phyloP scores from a whole-genome alignment of 2,329 filamentous ascomycete species.

The Diaporthe longicolla region DNA sequence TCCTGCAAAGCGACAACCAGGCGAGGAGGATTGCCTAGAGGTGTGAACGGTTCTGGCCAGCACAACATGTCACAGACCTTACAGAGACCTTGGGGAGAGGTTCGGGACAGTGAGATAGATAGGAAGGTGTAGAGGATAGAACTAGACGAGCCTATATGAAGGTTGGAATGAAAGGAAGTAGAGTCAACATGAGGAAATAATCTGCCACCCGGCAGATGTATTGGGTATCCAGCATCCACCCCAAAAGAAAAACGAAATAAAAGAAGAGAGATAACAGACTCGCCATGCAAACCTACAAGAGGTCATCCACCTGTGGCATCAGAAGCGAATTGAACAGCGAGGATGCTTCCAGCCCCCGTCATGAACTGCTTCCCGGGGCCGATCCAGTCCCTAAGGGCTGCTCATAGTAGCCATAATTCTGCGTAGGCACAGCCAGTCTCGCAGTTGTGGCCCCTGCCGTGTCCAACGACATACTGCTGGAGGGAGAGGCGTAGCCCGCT shows the following conservation, averaged over 20 bases:
- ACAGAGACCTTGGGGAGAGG: not conserved
- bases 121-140: not conserved
- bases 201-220: conserved; percentile 2
- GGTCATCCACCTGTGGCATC: not conserved
- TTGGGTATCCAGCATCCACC: not conserved
- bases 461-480: not conserved
- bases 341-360: not conserved
- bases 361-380: not conserved
- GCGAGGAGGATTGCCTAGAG: not conserved
- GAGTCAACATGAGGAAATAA: not conserved
- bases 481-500: not conserved
- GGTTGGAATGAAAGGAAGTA: not conserved
- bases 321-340: not conserved
- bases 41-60: not conserved
- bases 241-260: not conserved
- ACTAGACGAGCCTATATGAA: not conserved
- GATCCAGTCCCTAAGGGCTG: not conserved
- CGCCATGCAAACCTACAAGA: not conserved
- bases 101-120: too few species aligned
- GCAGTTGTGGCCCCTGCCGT: not conserved
- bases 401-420: not conserved
- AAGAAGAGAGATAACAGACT: not conserved
- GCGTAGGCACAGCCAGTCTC: not conserved
- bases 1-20: too few species aligned
- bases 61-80: not conserved